phyloP scores from a whole-genome alignment of 441 rosid species.

The Erodium texanum region DNA sequence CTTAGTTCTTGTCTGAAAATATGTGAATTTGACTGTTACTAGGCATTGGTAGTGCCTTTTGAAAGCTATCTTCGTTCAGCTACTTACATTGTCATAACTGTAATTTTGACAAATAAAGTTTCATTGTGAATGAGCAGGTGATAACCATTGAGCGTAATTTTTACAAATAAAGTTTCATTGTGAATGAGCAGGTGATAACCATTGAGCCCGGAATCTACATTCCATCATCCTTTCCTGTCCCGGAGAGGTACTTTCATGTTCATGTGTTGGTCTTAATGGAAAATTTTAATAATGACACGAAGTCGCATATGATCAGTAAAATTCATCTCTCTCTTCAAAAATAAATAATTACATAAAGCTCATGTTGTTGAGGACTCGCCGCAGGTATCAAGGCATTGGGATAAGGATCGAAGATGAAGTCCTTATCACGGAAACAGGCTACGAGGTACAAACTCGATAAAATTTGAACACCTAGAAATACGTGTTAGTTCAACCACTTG shows the following conservation, averaged over 20 bases:
- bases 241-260: constrained; percentile 47
- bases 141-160: too few species aligned
- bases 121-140: constrained; percentile 41
- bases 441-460: constrained; percentile 41
- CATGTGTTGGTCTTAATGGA: neutral
- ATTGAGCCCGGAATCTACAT: constrained; percentile 94
- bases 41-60: neutral
- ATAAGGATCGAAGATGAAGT: constrained; percentile 96
- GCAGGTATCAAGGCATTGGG: constrained; percentile 77
- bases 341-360: neutral
- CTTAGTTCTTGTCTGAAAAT: neutral
- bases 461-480: neutral
- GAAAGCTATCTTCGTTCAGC: neutral
- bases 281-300: neutral
- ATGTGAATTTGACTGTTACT: neutral
- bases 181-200: constrained; percentile 66
- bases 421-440: constrained; percentile 81
- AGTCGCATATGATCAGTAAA: neutral
- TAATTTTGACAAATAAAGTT: neutral
- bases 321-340: neutral
- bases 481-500: neutral
- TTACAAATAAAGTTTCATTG: neutral
- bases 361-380: constrained; percentile 10
- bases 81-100: neutral
- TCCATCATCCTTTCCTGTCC: constrained; percentile 46